phyloP scores from a whole-genome alignment of 225 moss, liverwort and hornwort species.

The Pleurozium schreberi region DNA sequence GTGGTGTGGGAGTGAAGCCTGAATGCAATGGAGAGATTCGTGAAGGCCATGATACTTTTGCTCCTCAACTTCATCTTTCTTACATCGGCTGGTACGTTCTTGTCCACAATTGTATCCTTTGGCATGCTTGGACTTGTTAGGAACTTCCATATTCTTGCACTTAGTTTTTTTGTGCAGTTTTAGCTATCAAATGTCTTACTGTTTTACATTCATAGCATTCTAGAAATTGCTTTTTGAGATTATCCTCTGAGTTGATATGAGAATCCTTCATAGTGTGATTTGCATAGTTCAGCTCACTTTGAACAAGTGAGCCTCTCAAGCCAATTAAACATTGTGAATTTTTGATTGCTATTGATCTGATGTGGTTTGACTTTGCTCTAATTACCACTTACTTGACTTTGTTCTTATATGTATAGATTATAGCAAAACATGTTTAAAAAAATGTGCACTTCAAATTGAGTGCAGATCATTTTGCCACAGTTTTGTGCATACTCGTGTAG shows the following conservation, averaged over 20 bases:
- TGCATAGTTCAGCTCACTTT: neutral
- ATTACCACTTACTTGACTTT: too few relatives aligned
- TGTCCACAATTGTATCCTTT: neutral
- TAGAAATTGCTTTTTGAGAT: neutral
- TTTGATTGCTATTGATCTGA: neutral
- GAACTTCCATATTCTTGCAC: neutral
- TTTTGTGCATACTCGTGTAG: too few relatives aligned
- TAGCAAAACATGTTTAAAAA: too few relatives aligned
- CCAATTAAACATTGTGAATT: neutral
- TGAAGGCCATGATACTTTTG: neutral
- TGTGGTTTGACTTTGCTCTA: neutral
- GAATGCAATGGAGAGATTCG: neutral
- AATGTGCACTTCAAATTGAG: too few relatives aligned
- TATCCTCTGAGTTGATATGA: too few relatives aligned
- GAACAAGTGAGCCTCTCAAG: accelerated
- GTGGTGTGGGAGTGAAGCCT: too few relatives aligned
- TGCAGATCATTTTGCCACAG: too few relatives aligned
- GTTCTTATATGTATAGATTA: too few relatives aligned
- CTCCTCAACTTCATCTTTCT: neutral
- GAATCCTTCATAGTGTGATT: neutral
- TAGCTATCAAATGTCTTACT: neutral
- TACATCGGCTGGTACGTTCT: neutral
- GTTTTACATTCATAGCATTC: neutral
- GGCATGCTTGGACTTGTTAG: neutral
- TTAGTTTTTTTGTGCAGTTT: neutral